Evolutionary conservation across 257 asterid genomes (phyloP), one percentile per base, ranked within the genome.

Genomic region (Phtheirospermum japonicum): DNA sequence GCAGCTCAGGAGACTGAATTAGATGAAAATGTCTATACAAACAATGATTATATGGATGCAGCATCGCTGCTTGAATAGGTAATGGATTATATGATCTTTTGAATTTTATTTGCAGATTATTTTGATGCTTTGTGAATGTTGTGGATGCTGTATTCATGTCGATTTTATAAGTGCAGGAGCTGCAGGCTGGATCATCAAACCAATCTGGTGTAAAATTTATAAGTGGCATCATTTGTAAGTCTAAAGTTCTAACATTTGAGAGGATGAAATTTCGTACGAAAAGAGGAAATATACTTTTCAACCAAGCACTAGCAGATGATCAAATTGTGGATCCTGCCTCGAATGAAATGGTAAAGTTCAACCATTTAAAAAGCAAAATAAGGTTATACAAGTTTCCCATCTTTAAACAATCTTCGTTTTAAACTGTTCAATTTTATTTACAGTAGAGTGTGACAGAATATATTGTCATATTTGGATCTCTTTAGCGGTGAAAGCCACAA

Each of bases 181-280:
- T 87, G 87, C 89, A 61, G 69, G 82, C 89, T 75, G 97, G 80
- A 50, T 77, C 85, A 16, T 75, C 95, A 61, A 73, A 69, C 79
- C 99, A 87, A 65, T 87, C 96, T 80, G 96, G 92, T 34, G 95
- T 93, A 59, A 80, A 87, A 82, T 93, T 93, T 81, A 79, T 93
- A 64, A 80, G 97, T 73, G 99, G 99, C 54, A 84, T 93, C 56
- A 81, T 93, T 51, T 77, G 87, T 77, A 87, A 89, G 82, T 82
- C 89, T 57, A 87, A 93, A 76, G 79, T 78, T 69, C 73, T 80
- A 65, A 86, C 80, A 55, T 93, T 93, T 73, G 97, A 89, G 81
- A 84, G 99, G 85, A 93, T 89, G 94, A 36, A 89, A 63, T 93
- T 93, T 82, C 99, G 99, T 68, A 84, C 96, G 48, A 93, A 96